Conservation (phyloP, 257 asterid species). For the Nicotiana tabacum region DNA sequence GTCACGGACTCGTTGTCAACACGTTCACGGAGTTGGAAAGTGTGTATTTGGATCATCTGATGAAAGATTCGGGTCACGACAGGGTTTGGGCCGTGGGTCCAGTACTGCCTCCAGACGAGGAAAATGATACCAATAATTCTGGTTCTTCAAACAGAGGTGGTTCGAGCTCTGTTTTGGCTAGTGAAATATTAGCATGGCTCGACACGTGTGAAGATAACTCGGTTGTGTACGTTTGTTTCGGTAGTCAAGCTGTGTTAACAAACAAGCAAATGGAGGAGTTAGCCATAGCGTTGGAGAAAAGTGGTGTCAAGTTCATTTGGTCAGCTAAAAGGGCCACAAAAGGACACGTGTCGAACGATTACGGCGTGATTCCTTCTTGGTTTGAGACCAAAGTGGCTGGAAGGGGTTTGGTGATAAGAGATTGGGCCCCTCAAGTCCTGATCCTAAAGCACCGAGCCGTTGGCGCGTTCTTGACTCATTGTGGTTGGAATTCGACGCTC, state of each 20-base stretch:
- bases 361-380: slow-evolving; percentile 49
- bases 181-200: slow-evolving; percentile 45
- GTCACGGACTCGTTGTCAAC: slow-evolving; percentile 54
- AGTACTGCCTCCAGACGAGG: slow-evolving; percentile 29
- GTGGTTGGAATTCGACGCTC: slow-evolving; percentile 71
- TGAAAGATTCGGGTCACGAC: slow-evolving; percentile 34
- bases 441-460: slow-evolving; percentile 48
- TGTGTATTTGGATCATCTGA: slow-evolving; percentile 33
- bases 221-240: slow-evolving; percentile 65
- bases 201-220: slow-evolving; percentile 38
- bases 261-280: slow-evolving; percentile 53
- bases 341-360: slow-evolving; percentile 37
- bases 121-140: background rate
- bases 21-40: slow-evolving; percentile 44
- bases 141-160: slow-evolving; percentile 34
- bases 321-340: slow-evolving; percentile 46
- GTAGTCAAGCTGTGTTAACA: slow-evolving; percentile 67
- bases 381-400: slow-evolving; percentile 62
- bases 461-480: slow-evolving; percentile 47
- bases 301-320: slow-evolving; percentile 47
- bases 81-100: slow-evolving; percentile 74
- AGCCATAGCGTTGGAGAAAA: slow-evolving; percentile 43
- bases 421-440: slow-evolving; percentile 73
- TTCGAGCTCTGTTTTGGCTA: slow-evolving; percentile 21
- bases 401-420: slow-evolving; percentile 55